Percentiles rank a stretch among this genome's conserved stretches.
Evolutionary conservation across 1,139 yeast species (phyloP).

Genomic region (Geotrichum bryndzae): DNA sequence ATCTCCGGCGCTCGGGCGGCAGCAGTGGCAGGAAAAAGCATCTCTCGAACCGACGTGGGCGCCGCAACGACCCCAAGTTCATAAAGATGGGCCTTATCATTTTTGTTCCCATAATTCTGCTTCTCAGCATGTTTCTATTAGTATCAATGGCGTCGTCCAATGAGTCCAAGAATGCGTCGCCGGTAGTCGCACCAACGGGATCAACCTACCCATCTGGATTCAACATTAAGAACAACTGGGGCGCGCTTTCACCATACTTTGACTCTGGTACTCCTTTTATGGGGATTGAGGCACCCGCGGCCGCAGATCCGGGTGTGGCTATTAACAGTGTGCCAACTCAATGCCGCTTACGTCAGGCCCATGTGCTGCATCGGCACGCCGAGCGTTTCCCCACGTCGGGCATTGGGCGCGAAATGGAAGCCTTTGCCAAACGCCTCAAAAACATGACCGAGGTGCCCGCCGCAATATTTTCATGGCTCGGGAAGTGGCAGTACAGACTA

Average conservation of each 20-base stretch:
- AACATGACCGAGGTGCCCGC: constrained; percentile 31
- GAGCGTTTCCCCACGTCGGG: constrained; percentile 40
- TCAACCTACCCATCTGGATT: constrained; percentile 35
- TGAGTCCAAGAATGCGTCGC: constrained; percentile 28
- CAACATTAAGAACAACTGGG: constrained; percentile 41
- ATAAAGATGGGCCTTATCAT: constrained; percentile 22
- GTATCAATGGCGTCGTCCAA: constrained; percentile 23
- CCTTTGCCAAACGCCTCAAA: constrained; percentile 30
- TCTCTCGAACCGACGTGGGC: constrained; percentile 1
- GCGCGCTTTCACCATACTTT: constrained; percentile 39
- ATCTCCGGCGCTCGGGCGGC: neutral
- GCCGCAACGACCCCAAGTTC: constrained; percentile 4
- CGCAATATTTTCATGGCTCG: constrained; percentile 30
- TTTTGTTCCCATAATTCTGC: constrained; percentile 27
- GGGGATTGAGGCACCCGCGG: constrained; percentile 28
- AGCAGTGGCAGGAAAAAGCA: neutral
- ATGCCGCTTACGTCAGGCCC: constrained; percentile 36
- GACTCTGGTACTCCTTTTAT: constrained; percentile 36
- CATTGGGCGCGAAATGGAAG: constrained; percentile 24
- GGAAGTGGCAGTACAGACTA: constrained; percentile 35
- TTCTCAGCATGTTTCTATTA: constrained; percentile 26
- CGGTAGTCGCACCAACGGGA: constrained; percentile 40
- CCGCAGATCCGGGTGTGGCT: constrained; percentile 25
- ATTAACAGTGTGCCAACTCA: constrained; percentile 30
- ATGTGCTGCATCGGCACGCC: constrained; percentile 40